These are phyloP conservation scores for Piper longum DNA, from an alignment of 164 flowering plant species.

Conservation along the genomic window DNA sequence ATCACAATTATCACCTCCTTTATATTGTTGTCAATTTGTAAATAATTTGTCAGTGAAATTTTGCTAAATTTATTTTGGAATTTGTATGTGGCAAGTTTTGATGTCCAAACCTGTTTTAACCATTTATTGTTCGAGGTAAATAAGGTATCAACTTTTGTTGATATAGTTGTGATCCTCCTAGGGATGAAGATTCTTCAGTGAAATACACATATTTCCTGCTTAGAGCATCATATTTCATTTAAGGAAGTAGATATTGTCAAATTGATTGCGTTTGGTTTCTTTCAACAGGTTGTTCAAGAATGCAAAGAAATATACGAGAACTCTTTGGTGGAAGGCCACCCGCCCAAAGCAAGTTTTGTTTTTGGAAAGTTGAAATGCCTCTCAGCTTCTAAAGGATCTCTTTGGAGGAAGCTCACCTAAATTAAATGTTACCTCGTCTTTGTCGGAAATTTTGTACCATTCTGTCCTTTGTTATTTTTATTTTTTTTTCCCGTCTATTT, in stretches of 20 bases:
- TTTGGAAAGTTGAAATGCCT: conserved; percentile 74
- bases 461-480: too few species aligned
- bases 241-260: background rate
- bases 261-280: background rate
- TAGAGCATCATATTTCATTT: background rate
- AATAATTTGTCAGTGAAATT: too few species aligned
- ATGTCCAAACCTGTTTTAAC: too few species aligned
- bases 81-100: too few species aligned
- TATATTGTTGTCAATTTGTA: too few species aligned
- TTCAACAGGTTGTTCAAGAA: conserved; percentile 81
- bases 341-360: conserved; percentile 81
- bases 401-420: conserved; percentile 58
- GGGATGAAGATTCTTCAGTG: too few species aligned
- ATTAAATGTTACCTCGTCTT: background rate
- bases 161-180: too few species aligned
- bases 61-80: too few species aligned
- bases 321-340: conserved; percentile 69
- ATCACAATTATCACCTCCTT: too few species aligned
- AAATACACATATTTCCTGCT: background rate
- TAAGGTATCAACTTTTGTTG: too few species aligned
- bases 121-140: too few species aligned
- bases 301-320: conserved; percentile 92
- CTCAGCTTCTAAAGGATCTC: conserved; percentile 41
- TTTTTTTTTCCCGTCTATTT: background rate
- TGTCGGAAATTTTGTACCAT: background rate